Evolutionary conservation across 2,329 filamentous ascomycete genomes (phyloP), one percentile per base, ranked within the genome.

Genomic region (Fusarium nanum): DNA sequence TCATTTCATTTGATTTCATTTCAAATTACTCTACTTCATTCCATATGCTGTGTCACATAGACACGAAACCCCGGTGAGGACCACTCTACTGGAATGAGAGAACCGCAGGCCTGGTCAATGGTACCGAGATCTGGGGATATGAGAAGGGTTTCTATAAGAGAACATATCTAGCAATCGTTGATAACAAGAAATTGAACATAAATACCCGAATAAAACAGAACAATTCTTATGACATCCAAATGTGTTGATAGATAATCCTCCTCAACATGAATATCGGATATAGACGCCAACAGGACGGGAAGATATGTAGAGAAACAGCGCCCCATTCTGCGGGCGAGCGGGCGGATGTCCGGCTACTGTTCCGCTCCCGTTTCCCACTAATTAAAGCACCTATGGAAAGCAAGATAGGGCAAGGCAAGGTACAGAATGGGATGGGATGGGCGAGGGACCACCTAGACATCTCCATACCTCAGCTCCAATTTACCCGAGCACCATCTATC

Each of bases 11-110:
- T 52, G 13, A 41, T 41, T 20, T 37, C 18, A 37, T 30, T 66
- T 66, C n/a, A 46, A 56, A 56, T 56, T 25, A 52, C n/a, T 46
- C n/a, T 53, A 30, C 28, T 53, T 37, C 22, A 56, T 52, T 55
- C 55, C 58, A 56, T 44, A 42, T 70, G 63, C n/a, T 42, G 67
- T 72, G 59, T 62, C 62, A 72, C 66, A 54, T 23, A 56, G 57
- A 50, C 68, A 71, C 68, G 45, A 47, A 64, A 50, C 61, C 67
- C 64, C 64, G 56, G 52, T 57, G 59, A 71, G 56, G 64, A 66
- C 56, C 68, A 37, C 55, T 71, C 67, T 58, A 53, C 42, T 56
- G 68, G 68, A 61, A 71, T 59, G 55, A 54, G 47, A 54, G 61
- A 58, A 69, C 59, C 52, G 41, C 59, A 65, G 56, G 52, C 44